Conservation (phyloP, 257 asterid species). For the Handroanthus guayacan region DNA sequence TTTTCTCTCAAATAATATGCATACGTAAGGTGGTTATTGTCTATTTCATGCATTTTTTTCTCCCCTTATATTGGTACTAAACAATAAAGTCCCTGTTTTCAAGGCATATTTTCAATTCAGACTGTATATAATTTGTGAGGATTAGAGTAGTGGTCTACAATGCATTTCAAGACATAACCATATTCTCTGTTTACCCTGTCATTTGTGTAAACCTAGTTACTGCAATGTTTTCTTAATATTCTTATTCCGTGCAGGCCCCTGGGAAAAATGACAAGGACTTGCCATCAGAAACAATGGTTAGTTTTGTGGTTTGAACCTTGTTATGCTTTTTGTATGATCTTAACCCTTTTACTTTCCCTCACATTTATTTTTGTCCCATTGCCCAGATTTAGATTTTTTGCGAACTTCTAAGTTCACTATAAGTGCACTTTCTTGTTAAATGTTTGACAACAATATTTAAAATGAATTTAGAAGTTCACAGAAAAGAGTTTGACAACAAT, state of each 20-base stretch:
- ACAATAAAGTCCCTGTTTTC: neutral
- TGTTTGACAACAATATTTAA: neutral
- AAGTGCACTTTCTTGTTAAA: neutral
- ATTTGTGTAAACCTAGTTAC: neutral
- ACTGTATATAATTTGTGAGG: slow-evolving; percentile 9
- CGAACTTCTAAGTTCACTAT: slow-evolving; percentile 14
- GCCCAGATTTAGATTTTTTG: neutral
- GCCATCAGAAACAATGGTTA: slow-evolving; percentile 86
- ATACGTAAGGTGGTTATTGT: slow-evolving; percentile 18
- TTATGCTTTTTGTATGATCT: slow-evolving; percentile 6
- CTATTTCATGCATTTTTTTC: slow-evolving; percentile 21
- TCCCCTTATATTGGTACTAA: slow-evolving; percentile 25
- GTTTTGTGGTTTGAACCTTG: slow-evolving; percentile 39
- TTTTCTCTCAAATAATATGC: slow-evolving; percentile 25
- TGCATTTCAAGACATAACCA: slow-evolving; percentile 15
- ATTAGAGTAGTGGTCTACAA: slow-evolving; percentile 5
- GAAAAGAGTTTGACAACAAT: neutral
- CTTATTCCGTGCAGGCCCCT: slow-evolving; percentile 72
- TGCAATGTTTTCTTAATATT: slow-evolving; percentile 15
- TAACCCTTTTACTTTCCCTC: slow-evolving; percentile 4
- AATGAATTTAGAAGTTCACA: neutral
- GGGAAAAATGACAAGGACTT: slow-evolving; percentile 94
- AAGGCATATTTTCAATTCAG: neutral
- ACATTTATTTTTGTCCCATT: neutral
- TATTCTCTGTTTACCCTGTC: neutral